Evolutionary conservation across 2,329 filamentous ascomycete genomes (phyloP).

Genomic region (Grosmannia serpens): DNA sequence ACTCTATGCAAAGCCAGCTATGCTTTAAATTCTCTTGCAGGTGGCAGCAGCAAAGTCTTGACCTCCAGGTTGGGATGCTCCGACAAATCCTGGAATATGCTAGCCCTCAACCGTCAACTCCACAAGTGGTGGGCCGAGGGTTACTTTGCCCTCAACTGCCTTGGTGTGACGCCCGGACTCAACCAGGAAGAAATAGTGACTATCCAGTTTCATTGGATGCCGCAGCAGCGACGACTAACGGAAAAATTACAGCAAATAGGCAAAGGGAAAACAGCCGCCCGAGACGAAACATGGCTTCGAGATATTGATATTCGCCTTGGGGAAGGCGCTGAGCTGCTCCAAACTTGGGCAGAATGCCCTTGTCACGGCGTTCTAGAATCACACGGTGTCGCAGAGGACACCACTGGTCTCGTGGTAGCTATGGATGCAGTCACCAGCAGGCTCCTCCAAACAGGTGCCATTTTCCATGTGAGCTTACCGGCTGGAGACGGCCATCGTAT

Average conservation of each 20-base stretch:
- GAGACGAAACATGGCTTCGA: neutral
- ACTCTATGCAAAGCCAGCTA: neutral
- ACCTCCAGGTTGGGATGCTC: neutral
- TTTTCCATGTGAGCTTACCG: neutral
- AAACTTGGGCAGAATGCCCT: neutral
- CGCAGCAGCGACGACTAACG: neutral
- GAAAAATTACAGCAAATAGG: too few species aligned
- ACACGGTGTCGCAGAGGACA: neutral
- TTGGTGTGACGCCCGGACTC: neutral
- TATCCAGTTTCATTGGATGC: slow-evolving; percentile 4
- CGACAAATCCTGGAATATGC: neutral
- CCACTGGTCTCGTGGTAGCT: neutral
- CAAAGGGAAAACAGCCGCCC: too few species aligned
- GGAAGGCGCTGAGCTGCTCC: neutral
- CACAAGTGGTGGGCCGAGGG: slow-evolving; percentile 1
- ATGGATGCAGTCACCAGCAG: neutral
- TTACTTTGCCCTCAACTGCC: neutral
- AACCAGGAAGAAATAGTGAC: neutral
- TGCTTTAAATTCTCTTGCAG: neutral
- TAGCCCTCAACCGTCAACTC: neutral
- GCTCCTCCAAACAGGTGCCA: neutral
- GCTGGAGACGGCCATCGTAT: neutral
- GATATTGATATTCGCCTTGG: neutral
- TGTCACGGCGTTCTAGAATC: neutral
- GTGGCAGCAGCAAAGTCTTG: neutral